phyloP scores from a whole-genome alignment of 164 flowering plant species.

The Tinospora cordifolia region DNA sequence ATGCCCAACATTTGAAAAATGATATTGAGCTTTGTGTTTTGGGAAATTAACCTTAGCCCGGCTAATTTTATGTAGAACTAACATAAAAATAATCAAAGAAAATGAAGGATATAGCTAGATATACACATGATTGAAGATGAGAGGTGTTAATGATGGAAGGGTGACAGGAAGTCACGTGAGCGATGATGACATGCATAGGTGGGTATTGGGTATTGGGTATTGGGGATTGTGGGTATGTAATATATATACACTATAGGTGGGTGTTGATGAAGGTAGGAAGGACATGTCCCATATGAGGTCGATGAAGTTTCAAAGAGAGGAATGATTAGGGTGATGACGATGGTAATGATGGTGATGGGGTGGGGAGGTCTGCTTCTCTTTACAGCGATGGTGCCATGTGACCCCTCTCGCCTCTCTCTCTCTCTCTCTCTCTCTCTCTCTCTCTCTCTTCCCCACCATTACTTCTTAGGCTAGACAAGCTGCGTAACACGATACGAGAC shows the following conservation, averaged over 20 bases:
- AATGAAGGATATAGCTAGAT: too few relatives aligned
- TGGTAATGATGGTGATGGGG: constrained; percentile 11
- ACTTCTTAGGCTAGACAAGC: too few relatives aligned
- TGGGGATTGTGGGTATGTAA: too few relatives aligned
- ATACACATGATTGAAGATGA: background rate
- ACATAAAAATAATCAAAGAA: too few relatives aligned
- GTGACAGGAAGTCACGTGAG: constrained; percentile 12
- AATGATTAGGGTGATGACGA: constrained; percentile 20
- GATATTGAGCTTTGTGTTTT: too few relatives aligned
- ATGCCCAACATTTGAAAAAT: too few relatives aligned
- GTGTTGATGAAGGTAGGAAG: background rate
- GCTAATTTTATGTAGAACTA: too few relatives aligned
- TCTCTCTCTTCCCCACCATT: background rate
- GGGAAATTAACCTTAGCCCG: too few relatives aligned
- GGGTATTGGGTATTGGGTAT: background rate
- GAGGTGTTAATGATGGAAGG: background rate
- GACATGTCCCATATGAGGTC: background rate
- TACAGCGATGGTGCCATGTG: constrained; percentile 13
- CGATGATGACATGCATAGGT: too few relatives aligned
- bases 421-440: background rate
- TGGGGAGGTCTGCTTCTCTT: background rate
- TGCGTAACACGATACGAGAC: background rate
- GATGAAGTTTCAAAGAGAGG: constrained; percentile 9
- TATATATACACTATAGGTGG: too few relatives aligned
- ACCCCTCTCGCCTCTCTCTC: constrained; percentile 5